These are phyloP conservation scores for Remersonia thermophila DNA, from an alignment of 2,329 filamentous ascomycete genomes.

Conservation along the genomic window DNA sequence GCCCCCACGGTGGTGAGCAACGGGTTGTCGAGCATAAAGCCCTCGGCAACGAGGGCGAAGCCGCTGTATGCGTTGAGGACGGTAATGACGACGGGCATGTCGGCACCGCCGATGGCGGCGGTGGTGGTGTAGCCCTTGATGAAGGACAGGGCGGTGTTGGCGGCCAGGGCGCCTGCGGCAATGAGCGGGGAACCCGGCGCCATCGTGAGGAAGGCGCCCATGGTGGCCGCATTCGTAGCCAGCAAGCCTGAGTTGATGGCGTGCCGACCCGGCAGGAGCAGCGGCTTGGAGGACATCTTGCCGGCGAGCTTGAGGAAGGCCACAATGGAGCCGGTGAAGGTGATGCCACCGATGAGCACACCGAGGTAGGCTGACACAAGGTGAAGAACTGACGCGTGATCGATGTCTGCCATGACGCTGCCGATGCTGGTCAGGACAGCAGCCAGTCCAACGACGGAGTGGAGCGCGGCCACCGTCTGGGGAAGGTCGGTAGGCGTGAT, in stretches of 20 bases:
- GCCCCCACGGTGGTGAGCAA: conserved; percentile 76
- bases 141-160: conserved; percentile 68
- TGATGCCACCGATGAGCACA: conserved; percentile 76
- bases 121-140: conserved; percentile 81
- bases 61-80: conserved; percentile 85
- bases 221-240: conserved; percentile 65
- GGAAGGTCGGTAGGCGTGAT: conserved; percentile 83
- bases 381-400: conserved; percentile 63
- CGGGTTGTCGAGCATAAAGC: conserved; percentile 82
- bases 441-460: conserved; percentile 80
- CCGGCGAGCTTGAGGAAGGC: conserved; percentile 81
- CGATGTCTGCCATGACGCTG: conserved; percentile 64
- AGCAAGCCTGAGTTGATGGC: conserved; percentile 63
- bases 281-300: conserved; percentile 66
- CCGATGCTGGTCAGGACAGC: conserved; percentile 82
- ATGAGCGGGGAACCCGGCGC: conserved; percentile 68
- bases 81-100: conserved; percentile 87
- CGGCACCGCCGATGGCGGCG: conserved; percentile 78
- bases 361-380: conserved; percentile 78
- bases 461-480: conserved; percentile 78
- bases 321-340: conserved; percentile 82
- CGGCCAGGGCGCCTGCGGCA: conserved; percentile 64
- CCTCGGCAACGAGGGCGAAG: conserved; percentile 80
- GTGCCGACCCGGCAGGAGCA: conserved; percentile 61
- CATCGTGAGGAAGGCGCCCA: conserved; percentile 73